These are phyloP conservation scores for Murraya koenigii DNA, from an alignment of 345 rosid genomes.

Conservation along the genomic window DNA sequence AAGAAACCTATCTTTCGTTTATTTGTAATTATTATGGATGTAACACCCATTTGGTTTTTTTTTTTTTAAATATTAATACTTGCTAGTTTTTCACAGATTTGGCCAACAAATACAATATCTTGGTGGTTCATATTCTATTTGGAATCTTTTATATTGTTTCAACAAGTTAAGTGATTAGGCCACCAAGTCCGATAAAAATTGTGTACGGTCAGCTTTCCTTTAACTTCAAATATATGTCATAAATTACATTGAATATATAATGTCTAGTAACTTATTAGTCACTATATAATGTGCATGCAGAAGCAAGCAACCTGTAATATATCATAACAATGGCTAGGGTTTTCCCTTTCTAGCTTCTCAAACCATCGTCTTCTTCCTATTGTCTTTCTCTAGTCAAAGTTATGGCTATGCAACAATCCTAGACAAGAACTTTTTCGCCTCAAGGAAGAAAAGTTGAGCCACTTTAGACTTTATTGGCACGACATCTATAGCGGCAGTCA, in stretches of 20 bases:
- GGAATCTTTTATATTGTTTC: no score
- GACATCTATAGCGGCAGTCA: slow-evolving; percentile 41
- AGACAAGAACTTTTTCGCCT: slow-evolving; percentile 8
- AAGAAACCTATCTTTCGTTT: no score
- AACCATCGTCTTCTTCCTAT: not conserved
- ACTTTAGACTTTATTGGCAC: slow-evolving; percentile 55
- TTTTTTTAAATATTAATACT: no score
- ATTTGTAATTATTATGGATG: no score
- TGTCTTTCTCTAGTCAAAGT: not conserved
- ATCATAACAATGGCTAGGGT: slow-evolving; percentile 2
- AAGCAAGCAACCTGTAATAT: not conserved
- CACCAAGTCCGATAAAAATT: no score
- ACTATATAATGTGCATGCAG: not conserved
- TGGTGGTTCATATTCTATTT: no score
- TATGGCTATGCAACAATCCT: slow-evolving; percentile 1
- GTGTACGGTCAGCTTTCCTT: no score
- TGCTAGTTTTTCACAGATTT: no score
- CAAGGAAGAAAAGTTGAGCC: slow-evolving; percentile 43
- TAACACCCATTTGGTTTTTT: no score
- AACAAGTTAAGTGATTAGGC: no score
- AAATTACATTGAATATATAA: not conserved
- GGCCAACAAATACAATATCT: no score
- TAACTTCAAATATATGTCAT: not conserved
- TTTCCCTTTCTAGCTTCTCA: slow-evolving; percentile 3
- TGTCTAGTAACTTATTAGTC: not conserved